Evolutionary conservation across 2,329 filamentous ascomycete genomes (phyloP).

Genomic region (Aureobasidium musti): DNA sequence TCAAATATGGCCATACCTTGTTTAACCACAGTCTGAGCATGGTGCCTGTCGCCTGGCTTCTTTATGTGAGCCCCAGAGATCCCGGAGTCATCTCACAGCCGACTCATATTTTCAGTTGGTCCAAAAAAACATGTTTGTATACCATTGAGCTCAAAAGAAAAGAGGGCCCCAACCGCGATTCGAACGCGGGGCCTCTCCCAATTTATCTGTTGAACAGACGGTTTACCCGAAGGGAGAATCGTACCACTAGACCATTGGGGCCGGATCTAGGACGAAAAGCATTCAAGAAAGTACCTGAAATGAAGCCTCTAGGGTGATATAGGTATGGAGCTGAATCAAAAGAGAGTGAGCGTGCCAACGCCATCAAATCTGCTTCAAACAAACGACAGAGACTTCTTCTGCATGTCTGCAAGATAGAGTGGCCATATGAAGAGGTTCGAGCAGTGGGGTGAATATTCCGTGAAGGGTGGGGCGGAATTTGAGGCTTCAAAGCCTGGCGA

Average conservation of each 20-base stretch:
- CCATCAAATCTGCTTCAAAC: too few species aligned
- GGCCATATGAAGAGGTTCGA: not conserved
- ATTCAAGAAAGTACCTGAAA: not conserved
- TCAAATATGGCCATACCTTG: too few species aligned
- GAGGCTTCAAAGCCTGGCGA: not conserved
- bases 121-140: too few species aligned
- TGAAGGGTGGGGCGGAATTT: not conserved
- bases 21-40: too few species aligned
- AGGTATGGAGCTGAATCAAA: too few species aligned
- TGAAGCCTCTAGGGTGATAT: not conserved
- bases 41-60: too few species aligned
- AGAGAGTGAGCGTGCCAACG: too few species aligned
- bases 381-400: not conserved
- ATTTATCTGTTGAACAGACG: not conserved
- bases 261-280: too few species aligned
- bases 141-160: too few species aligned
- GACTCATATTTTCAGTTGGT: too few species aligned
- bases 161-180: conserved; percentile 12
- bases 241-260: conserved; percentile 3
- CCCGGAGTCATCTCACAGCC: too few species aligned
- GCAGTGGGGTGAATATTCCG: not conserved
- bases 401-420: not conserved
- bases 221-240: conserved; percentile 7
- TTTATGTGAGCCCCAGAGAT: too few species aligned
- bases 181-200: conserved; percentile 20